phyloP scores from a whole-genome alignment of 225 moss, liverwort and hornwort genomes.

The Sphagnum tenellum region DNA sequence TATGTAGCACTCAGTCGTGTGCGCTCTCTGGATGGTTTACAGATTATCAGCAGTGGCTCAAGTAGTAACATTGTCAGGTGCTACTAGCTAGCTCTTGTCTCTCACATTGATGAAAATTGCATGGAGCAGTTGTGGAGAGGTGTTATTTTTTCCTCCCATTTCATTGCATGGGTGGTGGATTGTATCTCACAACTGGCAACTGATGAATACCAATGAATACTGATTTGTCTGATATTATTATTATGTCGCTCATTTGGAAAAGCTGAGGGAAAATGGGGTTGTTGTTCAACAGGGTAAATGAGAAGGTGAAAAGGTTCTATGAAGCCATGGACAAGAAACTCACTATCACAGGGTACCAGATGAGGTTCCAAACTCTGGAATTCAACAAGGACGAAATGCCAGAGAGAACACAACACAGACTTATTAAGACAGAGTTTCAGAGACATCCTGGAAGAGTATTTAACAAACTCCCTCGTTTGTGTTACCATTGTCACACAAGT shows the following conservation, averaged over 20 bases:
- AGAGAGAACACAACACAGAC: too few species aligned
- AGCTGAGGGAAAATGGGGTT: too few species aligned
- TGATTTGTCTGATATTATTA: not conserved
- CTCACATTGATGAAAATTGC: not conserved
- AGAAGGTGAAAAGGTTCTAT: conserved; percentile 29
- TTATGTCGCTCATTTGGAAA: too few species aligned
- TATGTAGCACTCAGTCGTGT: conserved; percentile 89
- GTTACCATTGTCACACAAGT: conserved; percentile 17
- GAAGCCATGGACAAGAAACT: conserved; percentile 18
- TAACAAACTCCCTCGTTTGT: conserved; percentile 2
- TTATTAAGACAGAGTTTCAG: too few species aligned
- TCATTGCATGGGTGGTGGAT: not conserved
- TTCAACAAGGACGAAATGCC: too few species aligned
- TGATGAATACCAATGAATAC: not conserved
- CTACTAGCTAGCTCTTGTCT: not conserved
- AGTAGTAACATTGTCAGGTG: conserved; percentile 32
- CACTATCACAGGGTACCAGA: not conserved
- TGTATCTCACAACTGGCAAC: too few species aligned
- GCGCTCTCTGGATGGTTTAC: conserved; percentile 66
- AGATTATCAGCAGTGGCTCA: conserved; percentile 42
- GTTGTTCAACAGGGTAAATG: conserved; percentile 18
- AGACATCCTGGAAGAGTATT: conserved; percentile 9
- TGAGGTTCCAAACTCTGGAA: conserved; percentile 1
- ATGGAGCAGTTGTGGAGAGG: too few species aligned
- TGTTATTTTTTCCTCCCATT: not conserved